phyloP scores from a whole-genome alignment of 2,329 filamentous ascomycete genomes.

The Exophiala calicioides region DNA sequence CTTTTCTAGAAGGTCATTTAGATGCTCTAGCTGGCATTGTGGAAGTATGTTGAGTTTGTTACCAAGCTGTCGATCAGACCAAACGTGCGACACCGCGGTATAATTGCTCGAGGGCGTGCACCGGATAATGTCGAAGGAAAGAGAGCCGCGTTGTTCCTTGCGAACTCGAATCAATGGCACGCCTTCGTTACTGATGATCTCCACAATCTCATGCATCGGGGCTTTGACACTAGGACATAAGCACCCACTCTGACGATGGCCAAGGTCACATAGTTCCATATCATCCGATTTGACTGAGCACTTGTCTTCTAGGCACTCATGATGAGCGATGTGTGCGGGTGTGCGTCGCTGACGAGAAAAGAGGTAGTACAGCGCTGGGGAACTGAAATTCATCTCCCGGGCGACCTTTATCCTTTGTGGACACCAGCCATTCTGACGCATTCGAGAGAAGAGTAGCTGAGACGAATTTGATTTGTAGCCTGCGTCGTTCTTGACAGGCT shows the following conservation, averaged over 20 bases:
- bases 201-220: not conserved
- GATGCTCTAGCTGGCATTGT: not conserved
- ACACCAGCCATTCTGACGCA: not conserved
- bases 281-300: not conserved
- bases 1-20: not conserved
- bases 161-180: not conserved
- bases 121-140: not conserved
- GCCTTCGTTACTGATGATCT: not conserved
- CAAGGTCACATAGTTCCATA: not conserved
- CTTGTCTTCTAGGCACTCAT: not conserved
- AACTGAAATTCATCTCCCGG: not conserved
- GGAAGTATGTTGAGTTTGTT: not conserved
- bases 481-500: not conserved
- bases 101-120: not conserved
- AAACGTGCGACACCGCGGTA: not conserved
- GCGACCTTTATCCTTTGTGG: not conserved
- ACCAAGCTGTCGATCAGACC: not conserved
- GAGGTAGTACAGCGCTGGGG: not conserved
- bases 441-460: not conserved
- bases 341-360: not conserved
- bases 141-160: not conserved
- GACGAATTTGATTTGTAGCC: not conserved
- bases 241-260: not conserved
- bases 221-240: not conserved
- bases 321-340: not conserved